Percentiles rank a stretch among this genome's conserved stretches.
Evolutionary conservation across 2,329 filamentous ascomycete genomes (phyloP).

Genomic region (Acrocalymma vagum): DNA sequence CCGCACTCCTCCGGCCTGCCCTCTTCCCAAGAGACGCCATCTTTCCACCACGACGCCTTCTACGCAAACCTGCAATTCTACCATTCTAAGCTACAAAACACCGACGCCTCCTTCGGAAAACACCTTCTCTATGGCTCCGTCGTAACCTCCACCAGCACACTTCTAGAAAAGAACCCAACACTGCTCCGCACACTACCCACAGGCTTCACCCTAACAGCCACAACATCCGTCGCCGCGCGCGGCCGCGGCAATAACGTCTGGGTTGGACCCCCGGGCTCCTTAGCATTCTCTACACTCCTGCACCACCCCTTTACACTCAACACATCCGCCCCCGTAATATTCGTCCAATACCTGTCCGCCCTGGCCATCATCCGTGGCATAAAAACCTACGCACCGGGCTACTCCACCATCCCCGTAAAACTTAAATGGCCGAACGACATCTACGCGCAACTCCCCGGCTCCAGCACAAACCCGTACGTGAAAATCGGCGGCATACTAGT

Average conservation of each 20-base stretch:
- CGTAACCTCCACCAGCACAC: slow-evolving; percentile 90
- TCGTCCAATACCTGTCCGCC: slow-evolving; percentile 91
- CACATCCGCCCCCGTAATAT: slow-evolving; percentile 80
- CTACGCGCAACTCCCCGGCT: slow-evolving; percentile 57
- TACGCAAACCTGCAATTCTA: slow-evolving; percentile 77
- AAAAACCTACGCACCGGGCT: slow-evolving; percentile 79
- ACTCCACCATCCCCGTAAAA: slow-evolving; percentile 78
- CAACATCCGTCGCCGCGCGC: slow-evolving; percentile 85
- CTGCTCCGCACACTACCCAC: slow-evolving; percentile 79
- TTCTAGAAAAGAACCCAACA: slow-evolving; percentile 90
- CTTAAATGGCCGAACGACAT: slow-evolving; percentile 99
- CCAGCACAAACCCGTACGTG: slow-evolving; percentile 67
- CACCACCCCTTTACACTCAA: slow-evolving; percentile 81
- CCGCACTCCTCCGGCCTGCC: slow-evolving; percentile 76
- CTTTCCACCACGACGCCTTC: slow-evolving; percentile 84
- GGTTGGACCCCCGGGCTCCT: slow-evolving; percentile 85
- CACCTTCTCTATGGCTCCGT: slow-evolving; percentile 88
- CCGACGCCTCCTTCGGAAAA: slow-evolving; percentile 74
- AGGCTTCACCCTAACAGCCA: slow-evolving; percentile 89
- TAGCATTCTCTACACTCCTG: slow-evolving; percentile 89
- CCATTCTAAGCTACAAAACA: slow-evolving; percentile 64
- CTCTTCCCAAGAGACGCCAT: slow-evolving; percentile 76
- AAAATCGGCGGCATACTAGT: slow-evolving; percentile 95
- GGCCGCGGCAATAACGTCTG: slow-evolving; percentile 93
- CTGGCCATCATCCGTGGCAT: slow-evolving; percentile 88